Conservation (phyloP, 75 land plant species). For the Sequoia sempervirens region DNA sequence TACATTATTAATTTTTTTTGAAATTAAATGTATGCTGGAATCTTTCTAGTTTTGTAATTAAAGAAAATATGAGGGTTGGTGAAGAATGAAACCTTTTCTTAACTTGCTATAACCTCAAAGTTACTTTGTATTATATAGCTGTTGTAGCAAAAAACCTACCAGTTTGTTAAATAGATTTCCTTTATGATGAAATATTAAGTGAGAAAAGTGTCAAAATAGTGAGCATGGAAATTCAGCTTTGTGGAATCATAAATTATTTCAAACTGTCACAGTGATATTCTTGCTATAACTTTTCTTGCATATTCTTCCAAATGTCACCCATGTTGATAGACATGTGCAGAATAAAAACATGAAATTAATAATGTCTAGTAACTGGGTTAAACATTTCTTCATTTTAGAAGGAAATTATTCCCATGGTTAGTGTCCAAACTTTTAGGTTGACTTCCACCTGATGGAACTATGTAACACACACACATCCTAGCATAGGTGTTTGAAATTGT, state of each 20-base stretch:
- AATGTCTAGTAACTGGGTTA: neutral
- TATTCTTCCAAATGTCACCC: neutral
- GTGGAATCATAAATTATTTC: neutral
- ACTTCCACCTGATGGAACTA: neutral
- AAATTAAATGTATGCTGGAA: neutral
- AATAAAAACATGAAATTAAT: neutral
- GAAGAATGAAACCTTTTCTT: neutral
- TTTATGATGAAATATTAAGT: neutral
- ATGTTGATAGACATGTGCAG: neutral
- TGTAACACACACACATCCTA: neutral
- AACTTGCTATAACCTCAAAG: neutral
- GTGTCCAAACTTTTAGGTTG: neutral
- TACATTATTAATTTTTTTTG: neutral
- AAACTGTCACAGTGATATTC: neutral
- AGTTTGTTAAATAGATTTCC: neutral
- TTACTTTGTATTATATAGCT: neutral
- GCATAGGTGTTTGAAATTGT: neutral
- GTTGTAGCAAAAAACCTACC: neutral
- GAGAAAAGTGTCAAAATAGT: neutral
- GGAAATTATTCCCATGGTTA: neutral
- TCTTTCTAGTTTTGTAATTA: neutral
- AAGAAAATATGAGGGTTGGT: neutral
- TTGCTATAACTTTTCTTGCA: too few species aligned
- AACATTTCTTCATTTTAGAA: neutral
- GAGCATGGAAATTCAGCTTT: neutral